Evolutionary conservation across 2,329 filamentous ascomycete genomes (phyloP).

Genomic region (Ophiostoma montium): DNA sequence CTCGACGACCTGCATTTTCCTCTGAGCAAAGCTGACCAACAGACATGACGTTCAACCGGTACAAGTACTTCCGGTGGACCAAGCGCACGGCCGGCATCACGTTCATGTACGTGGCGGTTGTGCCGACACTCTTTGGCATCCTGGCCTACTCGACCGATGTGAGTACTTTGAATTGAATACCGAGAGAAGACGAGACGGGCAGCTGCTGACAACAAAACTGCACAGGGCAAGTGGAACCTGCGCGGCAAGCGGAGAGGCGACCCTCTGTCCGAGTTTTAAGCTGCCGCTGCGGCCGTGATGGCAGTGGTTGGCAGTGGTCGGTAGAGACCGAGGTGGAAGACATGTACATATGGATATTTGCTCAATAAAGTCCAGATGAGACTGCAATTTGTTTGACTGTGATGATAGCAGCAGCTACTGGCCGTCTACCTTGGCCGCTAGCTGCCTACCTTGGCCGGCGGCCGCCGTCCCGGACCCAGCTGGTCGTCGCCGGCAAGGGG

Average conservation of each 20-base stretch:
- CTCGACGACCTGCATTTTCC: not conserved
- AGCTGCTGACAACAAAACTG: not conserved
- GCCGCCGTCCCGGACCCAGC: slow-evolving; percentile 29
- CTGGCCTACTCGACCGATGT: slow-evolving; percentile 75
- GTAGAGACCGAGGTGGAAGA: too few relatives aligned
- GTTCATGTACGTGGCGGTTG: slow-evolving; percentile 58
- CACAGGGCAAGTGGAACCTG: slow-evolving; percentile 74
- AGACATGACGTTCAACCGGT: slow-evolving; percentile 76
- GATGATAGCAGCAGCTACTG: too few relatives aligned
- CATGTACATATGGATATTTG: too few relatives aligned
- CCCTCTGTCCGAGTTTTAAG: slow-evolving; percentile 62
- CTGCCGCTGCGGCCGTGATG: not conserved
- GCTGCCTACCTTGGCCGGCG: too few relatives aligned
- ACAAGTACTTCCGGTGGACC: slow-evolving; percentile 95
- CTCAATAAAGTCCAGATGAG: too few relatives aligned
- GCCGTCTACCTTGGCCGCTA: too few relatives aligned
- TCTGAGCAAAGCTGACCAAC: slow-evolving; percentile 10
- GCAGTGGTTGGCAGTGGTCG: too few relatives aligned
- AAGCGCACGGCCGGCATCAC: slow-evolving; percentile 66
- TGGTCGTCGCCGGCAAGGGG: slow-evolving; percentile 38
- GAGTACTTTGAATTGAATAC: slow-evolving; percentile 28
- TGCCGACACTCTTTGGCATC: slow-evolving; percentile 58
- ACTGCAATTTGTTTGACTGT: too few relatives aligned
- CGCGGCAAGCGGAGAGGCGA: slow-evolving; percentile 83
- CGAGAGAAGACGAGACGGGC: not conserved